Evolutionary conservation across 768 basidiomycete genomes (phyloP).

Genomic region (Tricholoma sp.): DNA sequence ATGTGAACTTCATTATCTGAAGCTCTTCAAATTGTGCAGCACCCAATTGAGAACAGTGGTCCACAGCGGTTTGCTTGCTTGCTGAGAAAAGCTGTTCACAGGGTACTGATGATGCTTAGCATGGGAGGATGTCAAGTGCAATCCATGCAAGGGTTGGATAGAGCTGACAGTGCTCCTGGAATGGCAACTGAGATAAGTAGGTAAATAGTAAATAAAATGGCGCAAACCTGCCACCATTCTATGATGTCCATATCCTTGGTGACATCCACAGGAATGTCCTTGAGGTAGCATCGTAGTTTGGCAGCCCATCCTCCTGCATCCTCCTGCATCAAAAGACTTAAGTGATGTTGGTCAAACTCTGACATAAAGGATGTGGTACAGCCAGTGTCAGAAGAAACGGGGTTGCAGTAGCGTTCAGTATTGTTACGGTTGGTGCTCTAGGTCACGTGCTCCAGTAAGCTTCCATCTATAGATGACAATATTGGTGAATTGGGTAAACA

Average conservation of each 20-base stretch:
- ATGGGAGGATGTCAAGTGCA: too few species aligned
- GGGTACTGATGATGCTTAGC: too few species aligned
- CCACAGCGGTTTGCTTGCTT: too few species aligned
- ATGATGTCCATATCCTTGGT: not conserved
- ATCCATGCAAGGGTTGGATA: too few species aligned
- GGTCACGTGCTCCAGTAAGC: not conserved
- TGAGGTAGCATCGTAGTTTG: not conserved
- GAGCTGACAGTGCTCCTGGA: too few species aligned
- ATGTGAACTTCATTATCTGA: not conserved
- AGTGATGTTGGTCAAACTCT: not conserved
- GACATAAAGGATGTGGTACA: not conserved
- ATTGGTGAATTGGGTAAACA: not conserved
- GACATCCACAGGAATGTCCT: not conserved
- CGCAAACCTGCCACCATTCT: not conserved
- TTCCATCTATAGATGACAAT: not conserved
- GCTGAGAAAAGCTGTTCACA: too few species aligned
- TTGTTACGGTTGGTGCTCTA: not conserved
- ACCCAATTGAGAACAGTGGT: not conserved
- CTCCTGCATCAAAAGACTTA: not conserved
- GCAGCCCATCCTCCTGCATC: slow-evolving; percentile 1
- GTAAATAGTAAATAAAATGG: not conserved
- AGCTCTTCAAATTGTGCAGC: not conserved
- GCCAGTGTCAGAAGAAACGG: not conserved
- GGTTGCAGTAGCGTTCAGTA: not conserved
- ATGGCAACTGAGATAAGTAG: not conserved